Evolutionary conservation across 2,329 filamentous ascomycete species (phyloP), one percentile per base, ranked within the genome.

Genomic region (Sporothrix dimorphospora): DNA sequence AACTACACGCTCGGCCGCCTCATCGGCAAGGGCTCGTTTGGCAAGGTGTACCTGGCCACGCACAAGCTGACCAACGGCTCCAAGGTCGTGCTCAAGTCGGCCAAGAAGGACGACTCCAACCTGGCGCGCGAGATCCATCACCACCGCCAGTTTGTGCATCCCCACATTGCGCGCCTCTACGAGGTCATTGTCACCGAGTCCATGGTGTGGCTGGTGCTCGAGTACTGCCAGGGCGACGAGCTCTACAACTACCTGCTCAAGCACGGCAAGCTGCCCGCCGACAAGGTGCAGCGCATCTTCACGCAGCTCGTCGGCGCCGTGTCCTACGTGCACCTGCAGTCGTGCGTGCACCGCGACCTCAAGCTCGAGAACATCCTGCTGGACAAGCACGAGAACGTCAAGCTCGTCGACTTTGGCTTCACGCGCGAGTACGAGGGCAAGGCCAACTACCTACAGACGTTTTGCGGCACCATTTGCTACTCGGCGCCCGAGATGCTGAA

Each of bases 21-120:
- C 72, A 97, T 99, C 80, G 96, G 96, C 76, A 99, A 98, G 80
- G 96, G 96, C 72, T 98, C 94, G 75, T 99, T 99, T 82, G 96
- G 96, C 78, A 98, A 98, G 83, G 96, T 99, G 78, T 99, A 99
- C 81, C 87, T 99, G 73, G 96, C 95, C 72, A 90, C 91, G 61
- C 96, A 99, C 82, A 98, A 98, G 82, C 93, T 99, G 81, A 98
- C 94, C 79, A 98, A 98, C 90, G 95, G 94, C 79, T 97, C 94
- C 80, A 98, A 98, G 93, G 96, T 99, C 77, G 96, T 99, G 47
- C 93, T 99, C 83, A 99, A 99, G 83, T 98, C 94, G 74, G 96
- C 96, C 75, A 95, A 96, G 80, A 98, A 97, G 81, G 92, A 94
- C 79, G 96, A 99, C 81, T 90, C 93, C 71, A 99, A 99, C 80